Conservation (phyloP, 1,139 yeast genomes). For the Suhomyces wounanorum region DNA sequence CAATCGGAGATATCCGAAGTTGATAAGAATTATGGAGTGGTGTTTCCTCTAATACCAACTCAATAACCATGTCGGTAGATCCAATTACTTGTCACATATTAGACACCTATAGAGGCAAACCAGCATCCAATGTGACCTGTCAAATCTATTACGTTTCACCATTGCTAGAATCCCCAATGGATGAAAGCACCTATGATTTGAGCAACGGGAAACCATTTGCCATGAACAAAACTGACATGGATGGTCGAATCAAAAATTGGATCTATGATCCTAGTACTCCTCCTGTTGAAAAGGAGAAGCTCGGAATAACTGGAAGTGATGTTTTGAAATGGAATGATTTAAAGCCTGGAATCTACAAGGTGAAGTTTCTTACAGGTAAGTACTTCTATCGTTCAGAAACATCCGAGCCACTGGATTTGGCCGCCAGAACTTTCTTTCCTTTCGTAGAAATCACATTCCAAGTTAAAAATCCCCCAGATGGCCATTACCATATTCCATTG, state of each 20-base stretch:
- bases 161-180: conserved; percentile 25
- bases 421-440: conserved; percentile 68
- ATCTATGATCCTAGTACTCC: conserved; percentile 42
- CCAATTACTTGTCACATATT: conserved; percentile 87
- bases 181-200: conserved; percentile 32
- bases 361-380: conserved; percentile 71
- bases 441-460: conserved; percentile 76
- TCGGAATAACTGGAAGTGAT: conserved; percentile 34
- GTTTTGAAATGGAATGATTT: conserved; percentile 44
- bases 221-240: conserved; percentile 65
- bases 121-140: conserved; percentile 69
- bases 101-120: conserved; percentile 81
- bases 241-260: conserved; percentile 81
- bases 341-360: conserved; percentile 66
- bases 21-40: not conserved
- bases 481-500: conserved; percentile 86
- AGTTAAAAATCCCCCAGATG: conserved; percentile 64
- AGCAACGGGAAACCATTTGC: conserved; percentile 50
- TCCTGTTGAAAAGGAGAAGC: conserved; percentile 17
- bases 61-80: conserved; percentile 25
- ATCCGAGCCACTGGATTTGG: conserved; percentile 14
- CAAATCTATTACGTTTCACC: conserved; percentile 49
- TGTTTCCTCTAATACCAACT: too few species aligned
- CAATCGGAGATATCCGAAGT: conserved; percentile 14
- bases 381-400: conserved; percentile 50